A percentile compares a stretch with the other conserved stretches of the same genome.
phyloP scores from a whole-genome alignment of 2,329 filamentous ascomycete species.

The Rhytidhysteron rufulum region DNA sequence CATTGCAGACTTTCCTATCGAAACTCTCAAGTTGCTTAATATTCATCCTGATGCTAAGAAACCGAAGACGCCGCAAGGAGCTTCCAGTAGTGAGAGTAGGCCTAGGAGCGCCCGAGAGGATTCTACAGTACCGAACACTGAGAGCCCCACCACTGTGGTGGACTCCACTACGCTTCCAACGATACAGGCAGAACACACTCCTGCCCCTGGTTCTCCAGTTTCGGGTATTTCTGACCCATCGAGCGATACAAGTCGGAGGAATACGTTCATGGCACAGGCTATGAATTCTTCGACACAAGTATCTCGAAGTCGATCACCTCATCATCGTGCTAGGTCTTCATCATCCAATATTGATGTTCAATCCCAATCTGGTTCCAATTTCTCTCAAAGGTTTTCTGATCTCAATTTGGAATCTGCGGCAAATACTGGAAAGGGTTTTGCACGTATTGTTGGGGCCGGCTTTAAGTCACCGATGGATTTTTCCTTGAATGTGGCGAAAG shows the following conservation, averaged over 20 bases:
- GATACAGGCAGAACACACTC: conserved; percentile 5
- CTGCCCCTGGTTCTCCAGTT: no score
- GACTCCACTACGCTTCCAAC: conserved; percentile 1
- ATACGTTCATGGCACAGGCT: conserved; percentile 29
- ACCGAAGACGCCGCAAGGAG: conserved; percentile 7
- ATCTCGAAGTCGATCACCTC: conserved; percentile 18
- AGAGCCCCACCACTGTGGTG: conserved; percentile 7
- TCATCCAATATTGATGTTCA: neutral
- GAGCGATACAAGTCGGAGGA: conserved; percentile 11
- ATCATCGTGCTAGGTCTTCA: neutral
- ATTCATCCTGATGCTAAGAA: conserved; percentile 40
- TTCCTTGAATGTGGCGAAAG: conserved; percentile 74
- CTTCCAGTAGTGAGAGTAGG: conserved; percentile 1
- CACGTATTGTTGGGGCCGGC: conserved; percentile 69
- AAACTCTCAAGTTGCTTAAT: conserved; percentile 48
- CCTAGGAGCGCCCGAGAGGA: neutral
- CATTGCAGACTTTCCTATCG: conserved; percentile 66
- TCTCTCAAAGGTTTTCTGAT: neutral
- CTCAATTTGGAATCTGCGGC: conserved; percentile 53
- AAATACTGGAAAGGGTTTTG: conserved; percentile 63
- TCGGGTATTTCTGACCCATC: conserved; percentile 2
- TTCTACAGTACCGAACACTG: conserved; percentile 7
- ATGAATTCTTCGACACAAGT: conserved; percentile 24
- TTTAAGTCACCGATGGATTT: conserved; percentile 82
- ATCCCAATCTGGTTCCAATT: neutral